These are phyloP conservation scores for Eutrema heterophyllum DNA, from an alignment of 345 rosid species.

Conservation along the genomic window DNA sequence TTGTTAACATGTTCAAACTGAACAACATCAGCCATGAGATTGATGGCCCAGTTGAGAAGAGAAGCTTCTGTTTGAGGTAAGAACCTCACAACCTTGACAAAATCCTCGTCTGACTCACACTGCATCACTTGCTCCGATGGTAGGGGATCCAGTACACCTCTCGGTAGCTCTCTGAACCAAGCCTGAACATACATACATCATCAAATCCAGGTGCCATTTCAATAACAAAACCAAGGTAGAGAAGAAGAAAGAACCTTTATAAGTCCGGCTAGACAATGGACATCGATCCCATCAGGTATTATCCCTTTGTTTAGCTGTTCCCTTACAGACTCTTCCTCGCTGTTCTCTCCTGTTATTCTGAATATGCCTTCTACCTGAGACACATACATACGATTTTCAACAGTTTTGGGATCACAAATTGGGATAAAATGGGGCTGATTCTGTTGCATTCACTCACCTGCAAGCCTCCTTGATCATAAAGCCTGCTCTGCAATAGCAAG, in stretches of 20 bases:
- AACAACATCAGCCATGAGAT: slow-evolving; percentile 95
- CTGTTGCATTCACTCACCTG: slow-evolving; percentile 47
- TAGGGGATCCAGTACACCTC: slow-evolving; percentile 78
- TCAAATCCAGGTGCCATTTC: not conserved
- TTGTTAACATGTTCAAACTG: slow-evolving; percentile 75
- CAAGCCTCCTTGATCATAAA: slow-evolving; percentile 83
- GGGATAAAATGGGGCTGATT: not conserved
- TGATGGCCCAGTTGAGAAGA: slow-evolving; percentile 80
- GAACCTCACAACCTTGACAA: slow-evolving; percentile 61
- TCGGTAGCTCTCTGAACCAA: slow-evolving; percentile 98
- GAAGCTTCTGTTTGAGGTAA: slow-evolving; percentile 91
- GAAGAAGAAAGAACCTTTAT: slow-evolving; percentile 37
- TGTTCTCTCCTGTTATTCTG: slow-evolving; percentile 80
- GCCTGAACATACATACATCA: slow-evolving; percentile 45
- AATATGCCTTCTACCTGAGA: slow-evolving; percentile 90
- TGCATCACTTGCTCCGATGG: slow-evolving; percentile 86
- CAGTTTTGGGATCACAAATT: not conserved
- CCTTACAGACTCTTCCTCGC: slow-evolving; percentile 84
- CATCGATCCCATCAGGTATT: slow-evolving; percentile 75
- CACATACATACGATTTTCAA: not conserved
- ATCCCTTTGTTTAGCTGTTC: slow-evolving; percentile 76
- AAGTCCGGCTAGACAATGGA: slow-evolving; percentile 94
- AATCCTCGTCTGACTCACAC: slow-evolving; percentile 84
- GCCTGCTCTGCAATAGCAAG: slow-evolving; percentile 72
- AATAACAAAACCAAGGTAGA: not conserved